Evolutionary conservation across 768 basidiomycete genomes (phyloP), one percentile per base, ranked within the genome.

Genomic region (Macrolepiota albuminosa): DNA sequence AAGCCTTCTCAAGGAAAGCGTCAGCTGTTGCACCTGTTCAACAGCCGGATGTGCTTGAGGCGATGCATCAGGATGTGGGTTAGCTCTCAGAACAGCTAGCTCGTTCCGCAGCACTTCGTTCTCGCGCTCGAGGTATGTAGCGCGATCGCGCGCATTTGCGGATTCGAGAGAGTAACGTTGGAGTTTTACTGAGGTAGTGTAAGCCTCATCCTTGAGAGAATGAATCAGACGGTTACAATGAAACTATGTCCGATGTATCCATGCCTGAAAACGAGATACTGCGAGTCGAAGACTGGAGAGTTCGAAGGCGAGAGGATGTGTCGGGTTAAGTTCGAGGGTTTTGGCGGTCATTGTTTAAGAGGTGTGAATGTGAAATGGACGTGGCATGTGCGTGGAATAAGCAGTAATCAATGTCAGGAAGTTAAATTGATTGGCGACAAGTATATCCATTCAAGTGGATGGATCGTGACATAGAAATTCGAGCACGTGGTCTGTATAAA

Each of bases 1-100:
- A 36, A 89, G 75, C 24, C 81, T 81, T 7, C 89, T 80, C 31
- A 91, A 78, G 0, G 88, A 84, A 9, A 92, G 79, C 0, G 88
- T 85, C 54, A 92, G 78, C 59, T 92, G 73, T 58, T 76, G 74
- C 37, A 74, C 68, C 48, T 78, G 76, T 21, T 69, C 54, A 13
- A 66, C 66, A 9, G 72, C 70, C 37, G 70, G 70, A 49, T 71
- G 67, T 5, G 69, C 63, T 50, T 65, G 64, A 11, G 63, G 59
- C 6, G 63, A 65, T 26, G 67, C 72, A 7, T 76, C 70, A 4
- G 74, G 68, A 51, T 82, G 79, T 18, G 86, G 82, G 61, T 81
- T 69, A 0, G 80, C 76, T 48, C 86, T 77, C n/a, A 91, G 77
- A 4, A 79, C 63, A 6, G 72, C 71, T 36, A 88, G 62, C 68